These are phyloP conservation scores for Centella asiatica DNA, from an alignment of 129 eudicot genomes.

Conservation along the genomic window DNA sequence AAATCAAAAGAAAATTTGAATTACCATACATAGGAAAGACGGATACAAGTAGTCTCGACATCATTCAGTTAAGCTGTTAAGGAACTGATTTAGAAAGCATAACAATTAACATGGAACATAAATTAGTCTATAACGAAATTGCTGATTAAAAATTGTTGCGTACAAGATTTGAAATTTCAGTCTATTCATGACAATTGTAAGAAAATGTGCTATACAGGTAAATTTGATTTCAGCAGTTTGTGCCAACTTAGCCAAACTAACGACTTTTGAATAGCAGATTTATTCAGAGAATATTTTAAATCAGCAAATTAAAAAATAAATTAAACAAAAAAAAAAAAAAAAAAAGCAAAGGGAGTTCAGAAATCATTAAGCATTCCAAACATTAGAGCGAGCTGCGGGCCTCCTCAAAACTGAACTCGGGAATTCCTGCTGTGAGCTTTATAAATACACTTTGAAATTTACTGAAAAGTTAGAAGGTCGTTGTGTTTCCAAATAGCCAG, in stretches of 20 bases:
- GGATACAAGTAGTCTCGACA: background rate
- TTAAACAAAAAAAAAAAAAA: background rate
- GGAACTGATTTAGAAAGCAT: too few species aligned
- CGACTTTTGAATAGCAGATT: background rate
- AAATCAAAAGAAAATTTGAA: too few species aligned
- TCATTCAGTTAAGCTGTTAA: background rate
- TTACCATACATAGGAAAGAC: too few species aligned
- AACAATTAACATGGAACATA: background rate
- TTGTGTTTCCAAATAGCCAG: background rate
- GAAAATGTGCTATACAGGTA: background rate
- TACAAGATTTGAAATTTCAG: background rate
- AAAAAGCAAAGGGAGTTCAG: too few species aligned
- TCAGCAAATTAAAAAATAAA: background rate
- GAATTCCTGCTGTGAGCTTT: background rate
- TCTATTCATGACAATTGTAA: background rate
- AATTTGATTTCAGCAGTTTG: slow-evolving; percentile 2
- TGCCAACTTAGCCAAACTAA: background rate
- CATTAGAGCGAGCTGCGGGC: background rate
- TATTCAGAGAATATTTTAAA: background rate
- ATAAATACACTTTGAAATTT: background rate
- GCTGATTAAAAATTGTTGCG: background rate
- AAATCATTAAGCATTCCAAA: background rate
- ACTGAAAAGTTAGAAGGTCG: background rate
- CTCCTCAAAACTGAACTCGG: background rate
- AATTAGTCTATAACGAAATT: background rate